Evolutionary conservation across 2,329 filamentous ascomycete species (phyloP).

Genomic region (Fusarium goolgardi): DNA sequence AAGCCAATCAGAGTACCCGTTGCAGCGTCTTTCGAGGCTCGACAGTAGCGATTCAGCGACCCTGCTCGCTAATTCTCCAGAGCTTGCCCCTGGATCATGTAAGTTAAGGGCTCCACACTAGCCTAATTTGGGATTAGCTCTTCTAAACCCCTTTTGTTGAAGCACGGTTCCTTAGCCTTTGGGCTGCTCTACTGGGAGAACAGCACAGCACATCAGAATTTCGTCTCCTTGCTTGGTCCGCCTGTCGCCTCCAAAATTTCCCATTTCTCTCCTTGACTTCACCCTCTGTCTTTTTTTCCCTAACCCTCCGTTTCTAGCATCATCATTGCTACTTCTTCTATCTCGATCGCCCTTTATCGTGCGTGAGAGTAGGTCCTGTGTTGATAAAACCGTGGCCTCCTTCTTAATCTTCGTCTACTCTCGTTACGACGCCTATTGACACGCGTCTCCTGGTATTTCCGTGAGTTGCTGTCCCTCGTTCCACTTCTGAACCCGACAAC

Average conservation of each 20-base stretch:
- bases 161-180: conserved; percentile 44
- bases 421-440: conserved; percentile 50
- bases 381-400: conserved; percentile 40
- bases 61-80: conserved; percentile 49
- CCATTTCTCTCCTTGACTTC: conserved; percentile 46
- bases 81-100: conserved; percentile 40
- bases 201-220: conserved; percentile 52
- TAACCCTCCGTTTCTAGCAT: conserved; percentile 45
- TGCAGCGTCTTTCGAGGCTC: conserved; percentile 16
- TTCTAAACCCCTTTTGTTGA: conserved; percentile 52
- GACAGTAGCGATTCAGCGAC: conserved; percentile 37
- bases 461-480: conserved; percentile 45
- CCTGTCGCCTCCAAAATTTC: conserved; percentile 49
- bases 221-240: conserved; percentile 47
- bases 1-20: conserved; percentile 38
- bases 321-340: conserved; percentile 55
- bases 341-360: conserved; percentile 45
- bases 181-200: conserved; percentile 47
- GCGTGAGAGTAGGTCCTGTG: conserved; percentile 45
- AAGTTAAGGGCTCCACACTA: conserved; percentile 41
- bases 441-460: conserved; percentile 50
- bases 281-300: conserved; percentile 42
- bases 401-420: conserved; percentile 46
- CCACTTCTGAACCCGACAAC: conserved; percentile 31
- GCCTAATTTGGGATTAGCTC: conserved; percentile 43